These are phyloP conservation scores for Colletotrichum australisinense DNA, from an alignment of 2,329 filamentous ascomycete species.

Conservation along the genomic window DNA sequence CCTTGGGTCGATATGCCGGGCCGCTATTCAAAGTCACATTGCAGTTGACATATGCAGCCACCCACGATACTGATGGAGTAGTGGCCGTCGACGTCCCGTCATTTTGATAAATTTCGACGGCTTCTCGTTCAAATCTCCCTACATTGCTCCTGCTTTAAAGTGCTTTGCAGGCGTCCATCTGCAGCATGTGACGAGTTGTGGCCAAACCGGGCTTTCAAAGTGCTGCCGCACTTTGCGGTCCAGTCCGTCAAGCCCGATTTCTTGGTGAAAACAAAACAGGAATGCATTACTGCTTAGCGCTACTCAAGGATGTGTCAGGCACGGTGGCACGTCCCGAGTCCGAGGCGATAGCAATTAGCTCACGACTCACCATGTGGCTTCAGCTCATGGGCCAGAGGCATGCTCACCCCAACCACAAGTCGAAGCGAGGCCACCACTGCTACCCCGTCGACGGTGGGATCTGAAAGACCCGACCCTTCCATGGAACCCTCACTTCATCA, in stretches of 20 bases:
- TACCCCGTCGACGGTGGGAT: neutral
- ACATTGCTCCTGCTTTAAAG: neutral
- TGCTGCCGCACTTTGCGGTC: neutral
- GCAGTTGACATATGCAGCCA: slow-evolving; percentile 32
- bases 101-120: neutral
- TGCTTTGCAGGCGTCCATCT: neutral
- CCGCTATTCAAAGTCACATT: neutral
- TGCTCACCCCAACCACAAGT: neutral
- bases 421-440: neutral
- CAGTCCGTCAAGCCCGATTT: neutral
- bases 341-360: neutral
- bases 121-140: neutral
- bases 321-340: neutral
- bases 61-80: slow-evolving; percentile 8
- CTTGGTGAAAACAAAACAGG: neutral
- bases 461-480: neutral
- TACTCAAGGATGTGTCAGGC: neutral
- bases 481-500: neutral
- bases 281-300: neutral
- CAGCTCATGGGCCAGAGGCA: neutral
- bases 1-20: slow-evolving; percentile 1
- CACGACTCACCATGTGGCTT: slow-evolving; percentile 17
- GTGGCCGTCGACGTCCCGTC: neutral
- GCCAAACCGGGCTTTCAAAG: neutral
- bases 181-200: neutral